phyloP scores from a whole-genome alignment of 2,329 filamentous ascomycete species.

The Trichoderma gracile region DNA sequence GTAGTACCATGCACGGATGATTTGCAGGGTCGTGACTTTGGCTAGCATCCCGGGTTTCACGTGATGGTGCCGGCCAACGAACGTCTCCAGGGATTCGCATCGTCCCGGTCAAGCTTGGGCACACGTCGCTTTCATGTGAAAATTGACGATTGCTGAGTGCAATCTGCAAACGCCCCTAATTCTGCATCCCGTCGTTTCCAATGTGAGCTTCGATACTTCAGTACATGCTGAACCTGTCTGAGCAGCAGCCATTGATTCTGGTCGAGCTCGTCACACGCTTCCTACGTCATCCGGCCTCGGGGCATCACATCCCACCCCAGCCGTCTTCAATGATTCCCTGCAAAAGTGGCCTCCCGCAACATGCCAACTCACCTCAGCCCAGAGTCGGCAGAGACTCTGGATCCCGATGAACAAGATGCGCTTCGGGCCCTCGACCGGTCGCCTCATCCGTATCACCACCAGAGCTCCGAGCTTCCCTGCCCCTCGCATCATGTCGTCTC shows the following conservation, averaged over 20 bases:
- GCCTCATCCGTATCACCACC: slow-evolving; percentile 68
- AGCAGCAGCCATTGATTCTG: background rate
- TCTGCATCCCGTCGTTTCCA: background rate
- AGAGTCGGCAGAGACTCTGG: slow-evolving; percentile 38
- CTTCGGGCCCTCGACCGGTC: slow-evolving; percentile 59
- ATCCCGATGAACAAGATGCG: slow-evolving; percentile 40
- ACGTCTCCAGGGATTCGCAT: background rate
- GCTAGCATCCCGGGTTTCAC: background rate
- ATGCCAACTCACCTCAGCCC: slow-evolving; percentile 51
- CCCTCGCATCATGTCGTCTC: slow-evolving; percentile 45
- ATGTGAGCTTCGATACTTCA: background rate
- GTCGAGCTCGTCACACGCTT: background rate
- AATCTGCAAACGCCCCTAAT: background rate
- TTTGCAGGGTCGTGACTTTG: slow-evolving; percentile 21
- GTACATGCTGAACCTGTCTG: background rate
- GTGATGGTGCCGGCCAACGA: slow-evolving; percentile 16
- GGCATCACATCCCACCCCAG: slow-evolving; percentile 13
- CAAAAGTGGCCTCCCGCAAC: slow-evolving; percentile 35
- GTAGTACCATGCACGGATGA: slow-evolving; percentile 14
- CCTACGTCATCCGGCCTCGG: slow-evolving; percentile 21
- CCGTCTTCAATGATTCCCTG: slow-evolving; percentile 35
- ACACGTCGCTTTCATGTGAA: slow-evolving; percentile 25
- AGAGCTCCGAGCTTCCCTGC: slow-evolving; percentile 53
- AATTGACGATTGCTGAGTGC: background rate
- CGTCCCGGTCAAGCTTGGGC: slow-evolving; percentile 5